Percentiles rank a stretch among this genome's conserved stretches.
Conservation (phyloP, 768 basidiomycete species). For the Boletales sp. region DNA sequence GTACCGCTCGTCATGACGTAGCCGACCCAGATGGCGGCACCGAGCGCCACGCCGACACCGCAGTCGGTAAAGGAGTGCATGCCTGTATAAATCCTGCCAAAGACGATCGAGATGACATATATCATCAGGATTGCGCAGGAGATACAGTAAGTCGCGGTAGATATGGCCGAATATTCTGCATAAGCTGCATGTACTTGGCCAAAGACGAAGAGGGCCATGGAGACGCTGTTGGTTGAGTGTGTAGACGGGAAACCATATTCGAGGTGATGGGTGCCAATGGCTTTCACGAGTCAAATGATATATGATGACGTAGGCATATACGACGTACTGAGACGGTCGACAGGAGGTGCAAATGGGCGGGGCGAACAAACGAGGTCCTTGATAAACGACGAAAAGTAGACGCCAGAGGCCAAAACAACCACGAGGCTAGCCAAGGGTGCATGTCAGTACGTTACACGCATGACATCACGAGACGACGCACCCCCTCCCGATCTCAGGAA, state of each 20-base stretch:
- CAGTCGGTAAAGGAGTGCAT: constrained; percentile 90
- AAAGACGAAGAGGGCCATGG: constrained; percentile 81
- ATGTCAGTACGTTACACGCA: background rate
- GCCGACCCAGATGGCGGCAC: constrained; percentile 57
- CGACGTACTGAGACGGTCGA: constrained; percentile 80
- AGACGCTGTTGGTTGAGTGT: constrained; percentile 88
- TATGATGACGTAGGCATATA: too few species aligned
- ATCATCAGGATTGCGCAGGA: constrained; percentile 44
- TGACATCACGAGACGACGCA: constrained; percentile 33
- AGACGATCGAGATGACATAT: constrained; percentile 72
- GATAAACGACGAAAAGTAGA: constrained; percentile 81
- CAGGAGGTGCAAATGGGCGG: constrained; percentile 86
- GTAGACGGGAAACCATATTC: constrained; percentile 97
- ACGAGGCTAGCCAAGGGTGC: constrained; percentile 47
- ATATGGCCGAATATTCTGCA: constrained; percentile 36
- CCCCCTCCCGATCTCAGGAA: constrained; percentile 67
- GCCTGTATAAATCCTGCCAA: constrained; percentile 77
- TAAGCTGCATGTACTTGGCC: constrained; percentile 54
- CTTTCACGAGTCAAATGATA: constrained; percentile 31
- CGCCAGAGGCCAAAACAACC: constrained; percentile 69
- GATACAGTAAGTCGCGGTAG: constrained; percentile 40
- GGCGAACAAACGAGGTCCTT: constrained; percentile 92
- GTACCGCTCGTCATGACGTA: constrained; percentile 33
- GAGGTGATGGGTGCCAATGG: constrained; percentile 74
- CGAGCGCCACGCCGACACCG: constrained; percentile 57